These are phyloP conservation scores for Stephanodiscus triporus DNA, from an alignment of 108 stramenopile species.

Conservation along the genomic window DNA sequence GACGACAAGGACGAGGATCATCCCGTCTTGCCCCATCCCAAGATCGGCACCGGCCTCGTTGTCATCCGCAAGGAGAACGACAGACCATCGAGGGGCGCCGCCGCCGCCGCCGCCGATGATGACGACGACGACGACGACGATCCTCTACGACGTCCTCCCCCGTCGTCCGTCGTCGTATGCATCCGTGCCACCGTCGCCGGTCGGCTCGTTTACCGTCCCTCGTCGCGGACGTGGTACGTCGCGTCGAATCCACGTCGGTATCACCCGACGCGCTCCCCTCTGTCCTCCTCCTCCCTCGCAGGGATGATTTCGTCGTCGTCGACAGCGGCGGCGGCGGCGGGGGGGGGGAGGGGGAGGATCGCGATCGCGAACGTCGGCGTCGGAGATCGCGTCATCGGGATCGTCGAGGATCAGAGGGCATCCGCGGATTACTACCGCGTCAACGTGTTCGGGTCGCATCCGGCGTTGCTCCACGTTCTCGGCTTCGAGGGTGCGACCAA, in stretches of 20 bases:
- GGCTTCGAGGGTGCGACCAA: slow-evolving; percentile 86
- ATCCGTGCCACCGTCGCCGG: slow-evolving; percentile 47
- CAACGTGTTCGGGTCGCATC: slow-evolving; percentile 75
- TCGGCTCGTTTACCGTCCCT: slow-evolving; percentile 34
- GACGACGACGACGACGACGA: background rate
- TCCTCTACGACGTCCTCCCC: background rate
- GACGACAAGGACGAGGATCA: slow-evolving; percentile 3
- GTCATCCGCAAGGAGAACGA: background rate
- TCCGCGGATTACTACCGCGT: slow-evolving; percentile 81
- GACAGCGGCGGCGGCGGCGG: too few species aligned
- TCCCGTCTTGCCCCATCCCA: slow-evolving; percentile 11
- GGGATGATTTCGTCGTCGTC: background rate
- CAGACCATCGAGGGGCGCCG: background rate
- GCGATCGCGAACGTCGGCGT: slow-evolving; percentile 20
- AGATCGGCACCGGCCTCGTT: slow-evolving; percentile 40
- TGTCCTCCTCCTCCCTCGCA: slow-evolving; percentile 1
- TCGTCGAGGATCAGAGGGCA: slow-evolving; percentile 77
- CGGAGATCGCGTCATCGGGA: slow-evolving; percentile 81
- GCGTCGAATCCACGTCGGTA: slow-evolving; percentile 45
- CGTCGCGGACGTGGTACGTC: slow-evolving; percentile 41
- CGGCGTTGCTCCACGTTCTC: slow-evolving; percentile 62
- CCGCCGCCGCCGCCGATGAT: background rate
- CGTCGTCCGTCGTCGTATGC: slow-evolving; percentile 10
- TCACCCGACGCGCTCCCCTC: slow-evolving; percentile 29
- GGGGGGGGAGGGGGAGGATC: background rate